Conservation (phyloP, 176 grass and related monocot species). For the Oryza coarctata region DNA sequence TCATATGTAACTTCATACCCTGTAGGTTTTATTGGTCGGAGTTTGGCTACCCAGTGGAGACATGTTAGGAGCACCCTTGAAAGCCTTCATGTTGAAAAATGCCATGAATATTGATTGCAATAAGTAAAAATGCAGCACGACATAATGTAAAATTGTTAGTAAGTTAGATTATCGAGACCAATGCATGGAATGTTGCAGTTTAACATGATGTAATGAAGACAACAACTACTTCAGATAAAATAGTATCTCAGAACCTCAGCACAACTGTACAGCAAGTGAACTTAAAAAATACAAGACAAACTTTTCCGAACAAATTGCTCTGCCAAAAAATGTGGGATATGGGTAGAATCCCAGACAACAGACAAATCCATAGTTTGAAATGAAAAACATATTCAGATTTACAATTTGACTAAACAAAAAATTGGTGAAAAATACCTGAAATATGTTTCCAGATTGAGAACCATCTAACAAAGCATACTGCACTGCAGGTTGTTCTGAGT, state of each 20-base stretch:
- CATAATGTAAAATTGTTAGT: neutral
- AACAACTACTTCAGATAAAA: neutral
- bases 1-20: constrained; percentile 31
- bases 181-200: neutral
- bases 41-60: constrained; percentile 30
- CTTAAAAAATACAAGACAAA: neutral
- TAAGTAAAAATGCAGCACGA: constrained; percentile 4
- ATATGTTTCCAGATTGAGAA: constrained; percentile 38
- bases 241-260: neutral
- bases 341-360: neutral
- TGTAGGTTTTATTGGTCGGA: constrained; percentile 40
- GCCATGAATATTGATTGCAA: neutral
- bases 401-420: neutral
- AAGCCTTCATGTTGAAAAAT: constrained; percentile 10
- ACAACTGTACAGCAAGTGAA: neutral
- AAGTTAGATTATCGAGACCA: neutral
- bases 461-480: constrained; percentile 38
- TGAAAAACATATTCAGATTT: constrained; percentile 4
- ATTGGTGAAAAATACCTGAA: constrained; percentile 31
- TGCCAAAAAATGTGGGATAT: neutral
- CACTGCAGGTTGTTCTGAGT: constrained; percentile 29
- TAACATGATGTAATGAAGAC: neutral
- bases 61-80: constrained; percentile 30
- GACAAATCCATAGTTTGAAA: neutral
- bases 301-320: neutral